Percentiles rank a stretch among this genome's conserved stretches.
Conservation (phyloP, 352 stramenopile genomes). For the Globisporangium nagaii region DNA sequence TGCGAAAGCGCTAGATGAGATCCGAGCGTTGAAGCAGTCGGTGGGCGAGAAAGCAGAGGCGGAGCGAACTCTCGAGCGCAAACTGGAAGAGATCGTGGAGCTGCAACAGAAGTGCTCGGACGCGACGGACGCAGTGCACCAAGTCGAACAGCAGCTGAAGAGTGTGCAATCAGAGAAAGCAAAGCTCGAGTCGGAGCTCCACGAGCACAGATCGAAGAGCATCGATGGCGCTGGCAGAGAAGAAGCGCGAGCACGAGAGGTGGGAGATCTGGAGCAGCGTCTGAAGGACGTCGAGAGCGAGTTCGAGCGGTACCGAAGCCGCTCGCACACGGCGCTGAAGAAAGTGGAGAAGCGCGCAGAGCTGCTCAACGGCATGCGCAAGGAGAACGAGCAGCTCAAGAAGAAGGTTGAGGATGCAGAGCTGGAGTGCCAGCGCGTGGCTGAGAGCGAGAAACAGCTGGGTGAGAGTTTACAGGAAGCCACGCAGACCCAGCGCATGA, state of each 20-base stretch:
- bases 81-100: neutral
- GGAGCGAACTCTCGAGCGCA: neutral
- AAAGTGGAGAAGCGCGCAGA: constrained; percentile 79
- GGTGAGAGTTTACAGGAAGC: constrained; percentile 23
- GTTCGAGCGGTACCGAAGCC: constrained; percentile 64
- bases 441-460: constrained; percentile 14
- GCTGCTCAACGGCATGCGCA: constrained; percentile 74
- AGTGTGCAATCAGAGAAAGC: constrained; percentile 7
- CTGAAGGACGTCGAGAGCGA: constrained; percentile 33
- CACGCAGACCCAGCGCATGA: constrained; percentile 19
- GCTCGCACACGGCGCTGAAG: constrained; percentile 68
- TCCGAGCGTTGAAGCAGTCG: neutral
- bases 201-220: constrained; percentile 17
- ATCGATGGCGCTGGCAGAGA: constrained; percentile 10
- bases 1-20: neutral
- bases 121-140: neutral
- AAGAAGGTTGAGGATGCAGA: constrained; percentile 20
- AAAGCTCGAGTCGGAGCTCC: constrained; percentile 11
- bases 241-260: constrained; percentile 21
- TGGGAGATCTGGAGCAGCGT: constrained; percentile 21
- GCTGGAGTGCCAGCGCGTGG: constrained; percentile 1
- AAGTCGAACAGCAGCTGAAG: constrained; percentile 19
- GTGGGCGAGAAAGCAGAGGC: neutral
- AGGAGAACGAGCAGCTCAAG: constrained; percentile 54
- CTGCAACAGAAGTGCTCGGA: neutral